These are phyloP conservation scores for Ceratocystis papillata DNA, from an alignment of 2,329 filamentous ascomycete species.

Conservation along the genomic window DNA sequence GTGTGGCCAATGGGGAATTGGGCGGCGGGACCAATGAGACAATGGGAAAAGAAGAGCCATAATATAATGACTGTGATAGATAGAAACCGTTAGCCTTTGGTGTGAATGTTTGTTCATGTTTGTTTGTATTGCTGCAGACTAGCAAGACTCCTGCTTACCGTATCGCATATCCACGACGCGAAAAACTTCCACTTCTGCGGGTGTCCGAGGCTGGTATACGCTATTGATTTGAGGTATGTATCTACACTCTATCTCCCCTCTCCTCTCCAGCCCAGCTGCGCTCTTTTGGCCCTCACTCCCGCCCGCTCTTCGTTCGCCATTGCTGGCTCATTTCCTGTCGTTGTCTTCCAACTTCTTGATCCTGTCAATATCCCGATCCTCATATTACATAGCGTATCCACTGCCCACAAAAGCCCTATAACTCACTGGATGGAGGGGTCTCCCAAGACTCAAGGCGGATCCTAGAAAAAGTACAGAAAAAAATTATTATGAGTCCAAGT, in stretches of 20 bases:
- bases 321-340: background rate
- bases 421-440: background rate
- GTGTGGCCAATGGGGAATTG: too few species aligned
- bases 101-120: too few species aligned
- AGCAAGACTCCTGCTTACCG: too few species aligned
- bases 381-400: constrained; percentile 15
- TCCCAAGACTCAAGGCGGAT: constrained; percentile 3
- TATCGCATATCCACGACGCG: too few species aligned
- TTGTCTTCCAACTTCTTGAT: constrained; percentile 1
- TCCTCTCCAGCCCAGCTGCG: background rate
- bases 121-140: too few species aligned
- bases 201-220: too few species aligned
- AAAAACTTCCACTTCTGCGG: too few species aligned
- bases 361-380: constrained; percentile 11
- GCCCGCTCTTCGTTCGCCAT: background rate
- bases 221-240: background rate
- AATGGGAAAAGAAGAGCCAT: too few species aligned
- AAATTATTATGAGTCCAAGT: constrained; percentile 8
- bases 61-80: too few species aligned
- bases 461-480: constrained; percentile 10
- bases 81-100: too few species aligned
- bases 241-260: background rate
- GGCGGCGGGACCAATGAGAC: too few species aligned
- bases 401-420: constrained; percentile 12
- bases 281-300: background rate